These are phyloP conservation scores for Gypsophila paniculata DNA, from an alignment of 179 eudicot species.

Conservation along the genomic window DNA sequence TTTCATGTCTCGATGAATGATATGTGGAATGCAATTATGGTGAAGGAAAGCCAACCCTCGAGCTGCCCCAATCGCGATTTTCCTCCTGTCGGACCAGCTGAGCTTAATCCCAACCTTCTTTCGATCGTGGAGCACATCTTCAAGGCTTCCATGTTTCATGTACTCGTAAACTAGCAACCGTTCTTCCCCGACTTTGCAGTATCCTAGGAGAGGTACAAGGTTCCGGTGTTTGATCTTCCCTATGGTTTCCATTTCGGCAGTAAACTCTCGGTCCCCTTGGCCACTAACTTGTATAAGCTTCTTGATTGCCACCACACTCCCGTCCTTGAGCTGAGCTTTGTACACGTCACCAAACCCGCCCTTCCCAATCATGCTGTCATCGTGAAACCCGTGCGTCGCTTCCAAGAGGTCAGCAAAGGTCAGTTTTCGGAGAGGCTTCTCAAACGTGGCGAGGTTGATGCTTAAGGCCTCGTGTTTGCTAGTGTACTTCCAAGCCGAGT, in stretches of 20 bases:
- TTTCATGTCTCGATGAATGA: constrained; percentile 91
- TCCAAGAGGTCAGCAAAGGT: constrained; percentile 85
- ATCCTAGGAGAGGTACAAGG: constrained; percentile 83
- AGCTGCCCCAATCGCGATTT: constrained; percentile 83
- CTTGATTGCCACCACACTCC: constrained; percentile 78
- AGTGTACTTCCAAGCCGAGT: constrained; percentile 60
- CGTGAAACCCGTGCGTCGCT: constrained; percentile 88
- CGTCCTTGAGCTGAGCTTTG: constrained; percentile 81
- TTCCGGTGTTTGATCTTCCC: constrained; percentile 89
- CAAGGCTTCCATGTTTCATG: constrained; percentile 86
- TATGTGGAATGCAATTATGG: constrained; percentile 79
- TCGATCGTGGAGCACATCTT: constrained; percentile 68
- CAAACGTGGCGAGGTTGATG: constrained; percentile 74
- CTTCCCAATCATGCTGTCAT: constrained; percentile 61
- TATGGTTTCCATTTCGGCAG: constrained; percentile 93
- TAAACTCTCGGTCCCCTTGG: constrained; percentile 90
- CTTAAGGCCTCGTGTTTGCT: constrained; percentile 69
- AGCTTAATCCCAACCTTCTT: constrained; percentile 62
- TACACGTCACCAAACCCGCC: constrained; percentile 98
- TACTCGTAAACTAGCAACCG: constrained; percentile 79
- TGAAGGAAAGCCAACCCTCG: constrained; percentile 93
- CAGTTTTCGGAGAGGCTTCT: constrained; percentile 71
- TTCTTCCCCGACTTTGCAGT: constrained; percentile 91
- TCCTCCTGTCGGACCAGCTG: constrained; percentile 70
- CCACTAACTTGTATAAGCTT: constrained; percentile 84